Percentiles rank a stretch among this genome's conserved stretches.
Evolutionary conservation across 1,284 basidiomycete genomes (phyloP).

Genomic region (Pseudozyma pruni): DNA sequence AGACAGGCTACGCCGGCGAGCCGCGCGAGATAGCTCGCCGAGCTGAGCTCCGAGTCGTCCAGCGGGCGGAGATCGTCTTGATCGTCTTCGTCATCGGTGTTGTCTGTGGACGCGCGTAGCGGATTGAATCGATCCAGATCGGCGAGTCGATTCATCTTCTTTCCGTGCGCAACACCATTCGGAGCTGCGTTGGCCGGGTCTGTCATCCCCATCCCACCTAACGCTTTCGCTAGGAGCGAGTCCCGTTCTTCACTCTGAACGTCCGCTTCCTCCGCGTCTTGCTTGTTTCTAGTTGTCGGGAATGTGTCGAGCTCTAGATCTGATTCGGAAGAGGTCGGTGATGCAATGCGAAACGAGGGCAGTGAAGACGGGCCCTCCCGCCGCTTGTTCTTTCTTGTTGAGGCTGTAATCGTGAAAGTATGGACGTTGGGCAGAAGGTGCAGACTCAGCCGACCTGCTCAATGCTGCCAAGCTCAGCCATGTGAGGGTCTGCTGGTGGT

Average conservation of each 20-base stretch:
- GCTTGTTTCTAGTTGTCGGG: conserved; percentile 10
- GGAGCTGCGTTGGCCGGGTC: conserved; percentile 15
- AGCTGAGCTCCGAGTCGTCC: conserved; percentile 32
- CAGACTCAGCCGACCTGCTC: background rate
- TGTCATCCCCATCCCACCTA: conserved; percentile 13
- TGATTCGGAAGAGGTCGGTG: conserved; percentile 22
- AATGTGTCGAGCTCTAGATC: conserved; percentile 36
- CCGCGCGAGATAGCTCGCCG: conserved; percentile 42
- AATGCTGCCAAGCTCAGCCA: background rate
- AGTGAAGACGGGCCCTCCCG: conserved; percentile 25
- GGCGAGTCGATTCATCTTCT: conserved; percentile 3
- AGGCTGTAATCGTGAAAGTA: conserved; percentile 15
- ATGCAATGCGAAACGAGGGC: conserved; percentile 39
- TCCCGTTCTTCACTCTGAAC: too few relatives aligned
- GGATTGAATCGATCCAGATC: conserved; percentile 33
- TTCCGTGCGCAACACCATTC: background rate
- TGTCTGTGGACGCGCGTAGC: conserved; percentile 4
- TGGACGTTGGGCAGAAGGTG: background rate
- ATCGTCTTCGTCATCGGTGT: conserved; percentile 12
- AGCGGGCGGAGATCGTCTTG: conserved; percentile 11
- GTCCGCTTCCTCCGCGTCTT: background rate
- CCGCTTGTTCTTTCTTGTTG: conserved; percentile 11
- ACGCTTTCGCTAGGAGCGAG: too few relatives aligned
- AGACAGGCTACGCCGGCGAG: conserved; percentile 51
- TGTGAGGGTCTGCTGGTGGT: too few relatives aligned